Conservation (phyloP, 257 asterid genomes). For the Jasminum sambac region DNA sequence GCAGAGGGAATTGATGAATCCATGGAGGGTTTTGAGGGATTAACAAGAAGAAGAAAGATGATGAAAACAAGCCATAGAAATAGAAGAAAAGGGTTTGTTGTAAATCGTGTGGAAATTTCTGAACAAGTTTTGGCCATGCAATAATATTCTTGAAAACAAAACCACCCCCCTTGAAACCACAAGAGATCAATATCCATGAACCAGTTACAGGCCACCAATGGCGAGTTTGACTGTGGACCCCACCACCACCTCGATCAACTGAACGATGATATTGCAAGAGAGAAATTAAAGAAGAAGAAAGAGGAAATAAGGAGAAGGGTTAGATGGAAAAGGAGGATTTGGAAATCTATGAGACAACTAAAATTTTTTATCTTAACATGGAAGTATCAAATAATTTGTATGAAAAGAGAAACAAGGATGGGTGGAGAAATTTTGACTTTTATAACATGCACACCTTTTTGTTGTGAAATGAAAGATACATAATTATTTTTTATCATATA, state of each 20-base stretch:
- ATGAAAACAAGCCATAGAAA: slow-evolving; percentile 28
- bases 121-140: slow-evolving; percentile 37
- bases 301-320: slow-evolving; percentile 20
- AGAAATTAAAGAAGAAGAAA: neutral
- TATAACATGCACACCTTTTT: slow-evolving; percentile 11
- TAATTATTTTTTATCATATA: neutral
- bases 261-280: neutral
- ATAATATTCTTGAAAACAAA: slow-evolving; percentile 17
- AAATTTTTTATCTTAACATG: slow-evolving; percentile 9
- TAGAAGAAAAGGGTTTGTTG: slow-evolving; percentile 24
- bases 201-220: slow-evolving; percentile 6
- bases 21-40: slow-evolving; percentile 5
- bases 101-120: slow-evolving; percentile 6
- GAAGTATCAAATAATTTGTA: slow-evolving; percentile 19
- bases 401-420: slow-evolving; percentile 1
- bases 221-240: too few relatives aligned
- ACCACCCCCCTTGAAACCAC: slow-evolving; percentile 26
- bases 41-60: slow-evolving; percentile 25
- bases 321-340: slow-evolving; percentile 26
- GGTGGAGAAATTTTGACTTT: slow-evolving; percentile 21
- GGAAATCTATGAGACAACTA: slow-evolving; percentile 14
- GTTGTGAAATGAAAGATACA: neutral
- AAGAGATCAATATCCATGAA: slow-evolving; percentile 31
- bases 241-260: too few relatives aligned
- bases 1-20: slow-evolving; percentile 18